A percentile compares a stretch with the other conserved stretches of the same genome.
phyloP scores from a whole-genome alignment of 1,139 yeast species.

The Yamadazyma siamensis region DNA sequence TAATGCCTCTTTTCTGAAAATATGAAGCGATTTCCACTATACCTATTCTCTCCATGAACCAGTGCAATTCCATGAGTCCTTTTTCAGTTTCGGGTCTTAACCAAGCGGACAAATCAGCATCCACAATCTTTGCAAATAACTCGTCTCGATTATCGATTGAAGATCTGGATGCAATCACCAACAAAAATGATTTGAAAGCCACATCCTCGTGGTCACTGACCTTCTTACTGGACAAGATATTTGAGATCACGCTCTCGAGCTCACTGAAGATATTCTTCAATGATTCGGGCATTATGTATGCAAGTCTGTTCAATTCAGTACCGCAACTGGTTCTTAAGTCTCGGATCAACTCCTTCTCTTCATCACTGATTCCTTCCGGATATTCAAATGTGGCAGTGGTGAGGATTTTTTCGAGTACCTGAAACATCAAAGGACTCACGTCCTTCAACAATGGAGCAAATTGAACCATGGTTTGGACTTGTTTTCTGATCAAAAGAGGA shows the following conservation, averaged over 20 bases:
- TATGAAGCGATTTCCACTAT: slow-evolving; percentile 91
- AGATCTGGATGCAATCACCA: slow-evolving; percentile 89
- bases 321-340: slow-evolving; percentile 93
- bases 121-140: slow-evolving; percentile 81
- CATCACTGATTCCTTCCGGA: slow-evolving; percentile 65
- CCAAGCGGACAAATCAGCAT: slow-evolving; percentile 92
- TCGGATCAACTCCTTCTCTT: slow-evolving; percentile 74
- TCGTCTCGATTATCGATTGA: slow-evolving; percentile 66
- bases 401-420: slow-evolving; percentile 80
- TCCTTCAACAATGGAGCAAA: slow-evolving; percentile 90
- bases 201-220: slow-evolving; percentile 89
- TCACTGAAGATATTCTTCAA: slow-evolving; percentile 77
- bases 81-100: slow-evolving; percentile 86
- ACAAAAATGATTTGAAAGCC: slow-evolving; percentile 84
- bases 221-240: slow-evolving; percentile 64
- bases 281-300: slow-evolving; percentile 91
- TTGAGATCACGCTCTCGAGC: slow-evolving; percentile 75
- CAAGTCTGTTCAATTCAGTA: slow-evolving; percentile 88
- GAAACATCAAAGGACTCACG: slow-evolving; percentile 67
- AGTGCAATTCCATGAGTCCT: slow-evolving; percentile 82
- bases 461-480: slow-evolving; percentile 91
- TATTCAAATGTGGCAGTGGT: slow-evolving; percentile 85
- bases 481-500: slow-evolving; percentile 78
- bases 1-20: slow-evolving; percentile 77
- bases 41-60: slow-evolving; percentile 98